Evolutionary conservation across 805 yeast genomes (phyloP).

Genomic region (Ogataea trehaloabstinens): DNA sequence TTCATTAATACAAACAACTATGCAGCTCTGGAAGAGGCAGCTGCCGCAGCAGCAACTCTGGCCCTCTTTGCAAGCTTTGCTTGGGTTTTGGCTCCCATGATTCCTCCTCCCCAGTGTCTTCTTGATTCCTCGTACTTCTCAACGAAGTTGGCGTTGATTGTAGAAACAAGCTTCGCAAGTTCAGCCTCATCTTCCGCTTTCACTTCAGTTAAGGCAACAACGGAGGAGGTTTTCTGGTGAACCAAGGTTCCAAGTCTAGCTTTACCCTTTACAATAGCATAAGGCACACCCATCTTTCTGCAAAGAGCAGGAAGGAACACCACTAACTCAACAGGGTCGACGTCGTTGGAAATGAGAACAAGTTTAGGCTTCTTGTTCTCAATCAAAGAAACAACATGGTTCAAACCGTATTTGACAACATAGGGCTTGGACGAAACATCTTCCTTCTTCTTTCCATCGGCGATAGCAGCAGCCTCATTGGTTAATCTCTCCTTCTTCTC

Average conservation of each 20-base stretch:
- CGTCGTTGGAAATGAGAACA: conserved; percentile 95
- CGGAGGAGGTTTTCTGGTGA: conserved; percentile 94
- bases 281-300: conserved; percentile 97
- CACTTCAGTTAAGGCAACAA: conserved; percentile 93
- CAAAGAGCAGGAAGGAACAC: conserved; percentile 95
- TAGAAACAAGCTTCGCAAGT: conserved; percentile 84
- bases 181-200: conserved; percentile 89
- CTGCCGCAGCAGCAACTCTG: not conserved
- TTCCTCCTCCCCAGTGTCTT: conserved; percentile 99
- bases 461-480: conserved; percentile 96
- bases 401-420: conserved; percentile 94
- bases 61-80: conserved; percentile 77
- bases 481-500: conserved; percentile 98
- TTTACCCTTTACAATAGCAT: conserved; percentile 95
- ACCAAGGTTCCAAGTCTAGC: conserved; percentile 95
- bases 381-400: conserved; percentile 92
- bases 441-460: conserved; percentile 94
- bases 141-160: conserved; percentile 86
- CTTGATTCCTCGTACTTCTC: conserved; percentile 91
- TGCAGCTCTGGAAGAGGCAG: no score
- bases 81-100: conserved; percentile 88
- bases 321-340: conserved; percentile 96
- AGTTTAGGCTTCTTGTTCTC: conserved; percentile 98
- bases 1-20: no score
- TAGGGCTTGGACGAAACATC: conserved; percentile 95